Conservation (phyloP, 2,329 filamentous ascomycete genomes). For the Diaporthe vaccinii region DNA sequence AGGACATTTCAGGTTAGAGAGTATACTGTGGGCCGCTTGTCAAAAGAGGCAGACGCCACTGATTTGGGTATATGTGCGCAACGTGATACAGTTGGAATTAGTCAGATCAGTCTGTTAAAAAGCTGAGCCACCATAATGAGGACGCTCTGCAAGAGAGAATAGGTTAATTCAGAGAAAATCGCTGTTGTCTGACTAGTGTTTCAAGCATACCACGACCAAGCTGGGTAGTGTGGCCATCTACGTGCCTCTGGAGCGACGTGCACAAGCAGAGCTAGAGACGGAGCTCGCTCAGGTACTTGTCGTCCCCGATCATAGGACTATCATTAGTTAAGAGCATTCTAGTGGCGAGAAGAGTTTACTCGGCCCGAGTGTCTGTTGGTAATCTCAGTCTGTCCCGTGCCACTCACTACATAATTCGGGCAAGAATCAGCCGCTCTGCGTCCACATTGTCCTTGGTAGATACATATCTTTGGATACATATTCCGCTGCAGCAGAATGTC, state of each 20-base stretch:
- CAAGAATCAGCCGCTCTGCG: neutral
- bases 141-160: neutral
- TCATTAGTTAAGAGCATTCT: neutral
- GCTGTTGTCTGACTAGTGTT: neutral
- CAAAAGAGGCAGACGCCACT: too few species aligned
- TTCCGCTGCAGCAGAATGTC: too few species aligned
- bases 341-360: neutral
- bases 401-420: neutral
- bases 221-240: too few species aligned
- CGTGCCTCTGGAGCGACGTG: neutral
- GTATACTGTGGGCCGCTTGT: neutral
- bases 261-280: neutral
- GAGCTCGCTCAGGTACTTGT: neutral
- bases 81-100: neutral
- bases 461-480: too few species aligned
- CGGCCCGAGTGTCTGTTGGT: neutral
- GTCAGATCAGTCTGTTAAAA: neutral
- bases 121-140: neutral
- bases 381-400: neutral
- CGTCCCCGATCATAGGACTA: neutral
- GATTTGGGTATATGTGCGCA: too few species aligned
- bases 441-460: too few species aligned
- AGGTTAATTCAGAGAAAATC: neutral
- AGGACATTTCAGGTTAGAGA: neutral
- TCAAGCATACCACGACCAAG: too few species aligned